A percentile compares a stretch with the other conserved stretches of the same genome.
phyloP scores from a whole-genome alignment of 305 asterid genomes.

The Plantago lanceolata region DNA sequence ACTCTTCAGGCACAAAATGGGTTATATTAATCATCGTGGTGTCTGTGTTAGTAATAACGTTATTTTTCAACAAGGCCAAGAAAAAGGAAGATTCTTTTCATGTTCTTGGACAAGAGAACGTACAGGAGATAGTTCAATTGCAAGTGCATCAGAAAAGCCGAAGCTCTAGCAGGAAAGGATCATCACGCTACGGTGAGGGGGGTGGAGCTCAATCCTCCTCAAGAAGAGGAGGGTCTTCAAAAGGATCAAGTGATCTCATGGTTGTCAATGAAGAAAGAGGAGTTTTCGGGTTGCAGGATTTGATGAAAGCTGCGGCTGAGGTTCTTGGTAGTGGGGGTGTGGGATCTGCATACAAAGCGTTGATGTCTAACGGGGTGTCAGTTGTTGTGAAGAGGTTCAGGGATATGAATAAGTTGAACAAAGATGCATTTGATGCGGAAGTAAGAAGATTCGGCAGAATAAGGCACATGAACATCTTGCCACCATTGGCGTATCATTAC shows the following conservation, averaged over 20 bases:
- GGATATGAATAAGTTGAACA: slow-evolving; percentile 61
- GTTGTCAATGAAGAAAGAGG: slow-evolving; percentile 67
- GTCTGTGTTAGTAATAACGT: slow-evolving; percentile 41
- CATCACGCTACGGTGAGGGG: slow-evolving; percentile 21
- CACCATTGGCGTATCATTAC: slow-evolving; percentile 79
- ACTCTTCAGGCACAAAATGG: slow-evolving; percentile 41
- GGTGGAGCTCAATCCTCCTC: slow-evolving; percentile 24
- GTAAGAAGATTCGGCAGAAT: slow-evolving; percentile 55
- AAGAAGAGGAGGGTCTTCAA: slow-evolving; percentile 23
- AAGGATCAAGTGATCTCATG: slow-evolving; percentile 37
- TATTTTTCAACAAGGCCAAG: slow-evolving; percentile 42
- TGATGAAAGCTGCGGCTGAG: slow-evolving; percentile 98
- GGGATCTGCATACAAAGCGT: slow-evolving; percentile 85
- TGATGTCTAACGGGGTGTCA: slow-evolving; percentile 55
- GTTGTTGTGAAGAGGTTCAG: slow-evolving; percentile 86
- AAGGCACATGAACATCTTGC: slow-evolving; percentile 55
- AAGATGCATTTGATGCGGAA: slow-evolving; percentile 59
- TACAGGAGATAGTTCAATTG: slow-evolving; percentile 44
- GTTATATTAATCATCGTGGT: slow-evolving; percentile 48
- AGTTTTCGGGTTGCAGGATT: slow-evolving; percentile 58
- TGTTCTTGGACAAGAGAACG: slow-evolving; percentile 43
- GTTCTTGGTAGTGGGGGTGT: slow-evolving; percentile 74
- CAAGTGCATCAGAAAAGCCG: slow-evolving; percentile 33
- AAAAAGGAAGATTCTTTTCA: slow-evolving; percentile 38
- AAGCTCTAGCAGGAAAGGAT: slow-evolving; percentile 26